These are phyloP conservation scores for Aspergillus heteromorphus DNA, from an alignment of 495 filamentous ascomycete species.

Conservation along the genomic window DNA sequence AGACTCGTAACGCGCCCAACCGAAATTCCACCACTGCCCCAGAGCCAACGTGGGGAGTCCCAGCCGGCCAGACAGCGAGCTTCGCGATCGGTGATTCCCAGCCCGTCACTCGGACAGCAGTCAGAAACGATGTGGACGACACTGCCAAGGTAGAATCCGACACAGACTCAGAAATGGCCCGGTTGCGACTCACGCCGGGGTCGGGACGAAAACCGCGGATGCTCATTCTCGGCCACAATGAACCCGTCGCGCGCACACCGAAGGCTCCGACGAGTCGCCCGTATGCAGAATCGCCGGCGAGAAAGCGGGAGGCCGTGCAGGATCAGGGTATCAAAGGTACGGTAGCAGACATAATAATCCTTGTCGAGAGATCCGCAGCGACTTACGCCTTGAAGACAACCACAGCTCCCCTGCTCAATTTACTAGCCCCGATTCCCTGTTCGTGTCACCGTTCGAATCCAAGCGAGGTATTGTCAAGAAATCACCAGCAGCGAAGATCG, in stretches of 20 bases:
- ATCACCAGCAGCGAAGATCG: conserved; percentile 20
- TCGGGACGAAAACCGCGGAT: conserved; percentile 49
- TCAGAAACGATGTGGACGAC: conserved; percentile 9
- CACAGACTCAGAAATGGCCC: conserved; percentile 49
- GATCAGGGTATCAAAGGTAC: conserved; percentile 21
- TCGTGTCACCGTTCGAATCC: conserved; percentile 20
- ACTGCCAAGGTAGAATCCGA: conserved; percentile 24
- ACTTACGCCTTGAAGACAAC: conserved; percentile 20
- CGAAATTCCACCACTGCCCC: not conserved
- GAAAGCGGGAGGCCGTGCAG: conserved; percentile 20
- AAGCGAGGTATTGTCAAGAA: conserved; percentile 15
- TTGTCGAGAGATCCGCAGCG: not conserved
- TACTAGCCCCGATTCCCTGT: conserved; percentile 9
- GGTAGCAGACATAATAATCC: not conserved
- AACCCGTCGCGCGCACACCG: conserved; percentile 13
- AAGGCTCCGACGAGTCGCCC: conserved; percentile 9
- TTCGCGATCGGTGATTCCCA: conserved; percentile 11
- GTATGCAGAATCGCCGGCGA: conserved; percentile 18
- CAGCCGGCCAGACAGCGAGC: conserved; percentile 4
- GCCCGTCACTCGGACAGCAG: not conserved
- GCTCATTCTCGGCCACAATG: conserved; percentile 32
- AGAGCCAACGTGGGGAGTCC: not conserved
- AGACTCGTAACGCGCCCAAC: conserved; percentile 12
- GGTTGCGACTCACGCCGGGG: conserved; percentile 46
- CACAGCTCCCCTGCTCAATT: conserved; percentile 24